Conservation (phyloP, 1,139 yeast species). For the Magnusiomyces clavatus region DNA sequence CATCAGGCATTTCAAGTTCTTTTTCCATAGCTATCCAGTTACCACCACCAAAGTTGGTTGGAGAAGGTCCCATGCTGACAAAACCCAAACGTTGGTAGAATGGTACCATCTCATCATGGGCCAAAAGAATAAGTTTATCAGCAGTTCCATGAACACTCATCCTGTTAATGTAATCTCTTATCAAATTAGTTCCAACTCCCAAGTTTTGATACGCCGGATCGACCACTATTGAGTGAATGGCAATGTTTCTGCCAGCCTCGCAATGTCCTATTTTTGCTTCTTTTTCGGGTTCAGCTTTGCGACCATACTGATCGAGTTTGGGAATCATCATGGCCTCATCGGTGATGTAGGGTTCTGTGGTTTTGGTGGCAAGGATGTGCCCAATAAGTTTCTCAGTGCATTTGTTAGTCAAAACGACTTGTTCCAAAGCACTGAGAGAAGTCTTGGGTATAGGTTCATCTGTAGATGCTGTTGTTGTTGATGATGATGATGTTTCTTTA, state of each 20-base stretch:
- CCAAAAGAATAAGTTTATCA: constrained; percentile 64
- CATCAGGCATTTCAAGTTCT: too few relatives aligned
- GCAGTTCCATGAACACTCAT: constrained; percentile 83
- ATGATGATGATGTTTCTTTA: neutral
- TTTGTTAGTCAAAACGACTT: constrained; percentile 29
- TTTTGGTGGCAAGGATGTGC: constrained; percentile 76
- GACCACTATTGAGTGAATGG: constrained; percentile 75
- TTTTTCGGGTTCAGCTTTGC: constrained; percentile 22
- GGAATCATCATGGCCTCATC: constrained; percentile 64
- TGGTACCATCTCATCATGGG: constrained; percentile 59
- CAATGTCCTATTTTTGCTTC: constrained; percentile 50
- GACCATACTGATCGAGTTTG: constrained; percentile 25
- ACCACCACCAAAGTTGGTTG: neutral
- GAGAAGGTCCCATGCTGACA: constrained; percentile 15
- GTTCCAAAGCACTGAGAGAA: constrained; percentile 29
- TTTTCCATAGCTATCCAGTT: too few relatives aligned
- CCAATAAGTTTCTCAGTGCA: constrained; percentile 66
- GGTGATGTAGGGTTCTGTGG: constrained; percentile 40
- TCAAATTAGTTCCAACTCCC: constrained; percentile 71
- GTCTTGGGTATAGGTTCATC: too few relatives aligned
- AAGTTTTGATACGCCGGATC: constrained; percentile 74
- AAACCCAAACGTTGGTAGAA: constrained; percentile 82
- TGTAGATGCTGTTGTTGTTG: constrained; percentile 17
- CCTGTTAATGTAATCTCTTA: constrained; percentile 87
- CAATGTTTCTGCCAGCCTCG: constrained; percentile 68